Conservation (phyloP, 257 asterid genomes). For the Anisodus tanguticus region DNA sequence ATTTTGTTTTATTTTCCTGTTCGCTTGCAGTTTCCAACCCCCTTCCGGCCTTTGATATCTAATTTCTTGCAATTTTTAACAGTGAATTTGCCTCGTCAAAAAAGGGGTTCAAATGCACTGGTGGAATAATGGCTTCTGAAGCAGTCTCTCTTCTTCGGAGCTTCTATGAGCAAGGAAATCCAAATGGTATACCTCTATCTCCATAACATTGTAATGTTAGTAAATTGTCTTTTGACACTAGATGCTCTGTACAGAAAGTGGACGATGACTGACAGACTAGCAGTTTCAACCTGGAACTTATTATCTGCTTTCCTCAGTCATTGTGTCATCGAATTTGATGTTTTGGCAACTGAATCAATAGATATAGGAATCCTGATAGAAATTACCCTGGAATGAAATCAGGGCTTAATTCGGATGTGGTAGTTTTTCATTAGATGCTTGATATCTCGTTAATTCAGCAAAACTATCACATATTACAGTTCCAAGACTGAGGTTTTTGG, state of each 20-base stretch:
- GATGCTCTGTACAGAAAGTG: not conserved
- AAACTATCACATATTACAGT: conserved; percentile 7
- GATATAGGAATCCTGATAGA: not conserved
- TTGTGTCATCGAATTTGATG: not conserved
- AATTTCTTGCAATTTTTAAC: not conserved
- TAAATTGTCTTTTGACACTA: conserved; percentile 17
- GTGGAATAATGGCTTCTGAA: conserved; percentile 84
- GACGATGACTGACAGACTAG: conserved; percentile 2
- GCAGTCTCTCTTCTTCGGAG: conserved; percentile 71
- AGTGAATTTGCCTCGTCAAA: conserved; percentile 44
- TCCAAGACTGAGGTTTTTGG: not conserved
- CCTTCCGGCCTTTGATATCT: not conserved
- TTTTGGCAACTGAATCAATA: not conserved
- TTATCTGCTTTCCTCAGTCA: not conserved
- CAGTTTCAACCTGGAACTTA: not conserved
- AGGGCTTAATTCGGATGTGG: not conserved
- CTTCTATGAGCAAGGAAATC: conserved; percentile 98
- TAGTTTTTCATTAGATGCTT: not conserved
- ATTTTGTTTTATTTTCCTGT: not conserved
- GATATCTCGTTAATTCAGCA: not conserved
- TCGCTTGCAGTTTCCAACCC: not conserved
- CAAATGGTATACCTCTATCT: conserved; percentile 53
- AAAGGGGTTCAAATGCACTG: conserved; percentile 75
- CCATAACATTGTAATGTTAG: conserved; percentile 33
- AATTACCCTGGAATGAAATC: not conserved